Evolutionary conservation across 169 alveolate species (phyloP).

Genomic region (Eimeria acervulina): DNA sequence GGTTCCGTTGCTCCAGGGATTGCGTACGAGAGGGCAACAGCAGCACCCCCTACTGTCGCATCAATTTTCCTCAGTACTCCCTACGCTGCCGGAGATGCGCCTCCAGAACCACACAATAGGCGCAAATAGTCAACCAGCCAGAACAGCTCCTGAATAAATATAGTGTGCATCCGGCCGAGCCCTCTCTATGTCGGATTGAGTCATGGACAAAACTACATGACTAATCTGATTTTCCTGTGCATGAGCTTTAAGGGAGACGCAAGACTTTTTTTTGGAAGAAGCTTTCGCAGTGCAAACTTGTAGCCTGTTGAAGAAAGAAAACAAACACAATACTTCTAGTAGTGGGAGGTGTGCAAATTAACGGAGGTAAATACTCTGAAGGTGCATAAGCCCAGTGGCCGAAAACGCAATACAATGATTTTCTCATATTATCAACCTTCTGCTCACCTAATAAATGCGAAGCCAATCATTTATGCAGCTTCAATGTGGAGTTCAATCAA

Average conservation of each 20-base stretch:
- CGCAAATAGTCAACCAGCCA: background rate
- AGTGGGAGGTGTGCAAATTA: background rate
- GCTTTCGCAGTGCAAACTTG: background rate
- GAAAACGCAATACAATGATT: too few species aligned
- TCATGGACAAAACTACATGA: background rate
- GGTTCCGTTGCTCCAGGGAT: background rate
- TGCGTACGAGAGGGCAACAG: conserved; percentile 53
- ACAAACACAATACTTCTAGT: background rate
- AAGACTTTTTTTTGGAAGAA: background rate
- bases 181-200: background rate
- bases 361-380: background rate
- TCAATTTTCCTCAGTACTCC: background rate
- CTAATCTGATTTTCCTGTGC: too few species aligned
- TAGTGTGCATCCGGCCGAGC: too few species aligned
- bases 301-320: background rate
- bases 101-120: conserved; percentile 21
- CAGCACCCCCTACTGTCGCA: conserved; percentile 40
- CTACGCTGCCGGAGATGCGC: background rate
- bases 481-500: too few species aligned
- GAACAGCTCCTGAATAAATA: background rate
- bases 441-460: too few species aligned
- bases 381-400: too few species aligned
- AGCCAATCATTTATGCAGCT: too few species aligned
- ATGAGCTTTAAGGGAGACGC: background rate
- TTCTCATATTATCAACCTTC: too few species aligned